Evolutionary conservation across 495 filamentous ascomycete species (phyloP).

Genomic region (Filosporella fistucella): DNA sequence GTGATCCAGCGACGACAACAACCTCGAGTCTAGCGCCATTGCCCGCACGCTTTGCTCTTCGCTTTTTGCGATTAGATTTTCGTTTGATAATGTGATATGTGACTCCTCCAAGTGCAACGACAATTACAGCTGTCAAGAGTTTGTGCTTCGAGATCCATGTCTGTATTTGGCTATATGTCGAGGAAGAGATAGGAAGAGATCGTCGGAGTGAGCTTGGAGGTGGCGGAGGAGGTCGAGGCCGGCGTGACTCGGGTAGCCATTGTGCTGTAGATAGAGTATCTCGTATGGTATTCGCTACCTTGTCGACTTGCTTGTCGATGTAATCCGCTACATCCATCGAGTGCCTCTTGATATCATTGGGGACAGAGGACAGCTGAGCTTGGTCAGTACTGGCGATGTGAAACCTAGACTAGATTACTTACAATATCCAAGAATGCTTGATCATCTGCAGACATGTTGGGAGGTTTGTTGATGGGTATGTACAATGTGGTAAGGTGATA

Average conservation of each 20-base stretch:
- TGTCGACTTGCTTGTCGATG: slow-evolving; percentile 72
- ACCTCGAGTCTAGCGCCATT: slow-evolving; percentile 90
- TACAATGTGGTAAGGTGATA: not conserved
- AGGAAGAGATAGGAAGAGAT: slow-evolving; percentile 29
- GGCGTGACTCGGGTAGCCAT: slow-evolving; percentile 67
- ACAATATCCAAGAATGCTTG: slow-evolving; percentile 59
- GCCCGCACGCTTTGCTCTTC: slow-evolving; percentile 68
- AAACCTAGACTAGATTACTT: slow-evolving; percentile 22
- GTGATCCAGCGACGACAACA: slow-evolving; percentile 80
- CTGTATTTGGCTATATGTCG: slow-evolving; percentile 36
- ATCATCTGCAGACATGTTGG: slow-evolving; percentile 56
- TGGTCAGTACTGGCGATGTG: not conserved
- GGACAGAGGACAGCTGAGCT: slow-evolving; percentile 63
- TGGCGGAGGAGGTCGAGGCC: slow-evolving; percentile 48
- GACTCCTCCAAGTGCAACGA: slow-evolving; percentile 64
- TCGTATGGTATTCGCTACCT: slow-evolving; percentile 56
- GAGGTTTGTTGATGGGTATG: not conserved
- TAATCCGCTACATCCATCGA: slow-evolving; percentile 65
- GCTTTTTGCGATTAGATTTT: slow-evolving; percentile 54
- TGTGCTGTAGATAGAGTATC: slow-evolving; percentile 55
- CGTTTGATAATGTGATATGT: slow-evolving; percentile 62
- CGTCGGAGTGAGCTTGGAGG: slow-evolving; percentile 30
- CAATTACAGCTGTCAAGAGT: slow-evolving; percentile 60
- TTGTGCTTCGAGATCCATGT: slow-evolving; percentile 67
- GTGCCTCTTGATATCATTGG: slow-evolving; percentile 63